Percentiles rank a stretch among this genome's conserved stretches.
Conservation (phyloP, 108 stramenopile species). For the Skeletonema costatum region DNA sequence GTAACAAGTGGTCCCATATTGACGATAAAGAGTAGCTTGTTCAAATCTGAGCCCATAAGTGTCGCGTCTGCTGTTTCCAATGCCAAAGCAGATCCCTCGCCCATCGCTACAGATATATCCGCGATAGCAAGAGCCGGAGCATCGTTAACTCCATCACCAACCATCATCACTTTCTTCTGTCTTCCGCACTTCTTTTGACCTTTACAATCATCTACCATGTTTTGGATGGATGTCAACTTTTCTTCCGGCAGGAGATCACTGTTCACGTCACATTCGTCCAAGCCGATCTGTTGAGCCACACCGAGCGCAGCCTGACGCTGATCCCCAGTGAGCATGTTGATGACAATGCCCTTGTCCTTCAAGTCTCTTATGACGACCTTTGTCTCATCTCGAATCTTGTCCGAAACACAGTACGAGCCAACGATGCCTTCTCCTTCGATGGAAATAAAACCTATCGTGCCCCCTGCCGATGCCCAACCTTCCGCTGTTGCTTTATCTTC, state of each 20-base stretch:
- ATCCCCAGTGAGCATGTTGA: slow-evolving; percentile 96
- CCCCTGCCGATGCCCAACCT: slow-evolving; percentile 56
- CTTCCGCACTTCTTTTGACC: slow-evolving; percentile 6
- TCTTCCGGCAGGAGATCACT: slow-evolving; percentile 74
- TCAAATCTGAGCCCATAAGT: slow-evolving; percentile 69
- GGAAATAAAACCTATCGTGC: slow-evolving; percentile 73
- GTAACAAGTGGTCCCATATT: slow-evolving; percentile 67
- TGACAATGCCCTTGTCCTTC: slow-evolving; percentile 67
- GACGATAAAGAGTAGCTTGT: slow-evolving; percentile 62
- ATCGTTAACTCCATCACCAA: slow-evolving; percentile 98
- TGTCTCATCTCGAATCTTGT: slow-evolving; percentile 66
- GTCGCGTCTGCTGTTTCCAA: slow-evolving; percentile 89
- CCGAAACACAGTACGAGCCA: slow-evolving; percentile 72
- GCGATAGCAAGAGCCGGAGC: slow-evolving; percentile 91
- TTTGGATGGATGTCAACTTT: slow-evolving; percentile 55
- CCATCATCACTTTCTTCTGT: slow-evolving; percentile 68
- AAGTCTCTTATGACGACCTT: slow-evolving; percentile 55
- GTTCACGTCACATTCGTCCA: slow-evolving; percentile 47
- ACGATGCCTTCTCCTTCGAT: slow-evolving; percentile 70
- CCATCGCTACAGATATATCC: slow-evolving; percentile 97
- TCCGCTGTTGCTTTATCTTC: slow-evolving; percentile 24
- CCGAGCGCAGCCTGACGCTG: slow-evolving; percentile 75
- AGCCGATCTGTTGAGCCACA: slow-evolving; percentile 71
- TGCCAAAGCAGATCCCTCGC: slow-evolving; percentile 92
- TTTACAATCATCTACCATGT: slow-evolving; percentile 22